Evolutionary conservation across 2,329 filamentous ascomycete species (phyloP).

Genomic region (Zymoseptoria passerinii): DNA sequence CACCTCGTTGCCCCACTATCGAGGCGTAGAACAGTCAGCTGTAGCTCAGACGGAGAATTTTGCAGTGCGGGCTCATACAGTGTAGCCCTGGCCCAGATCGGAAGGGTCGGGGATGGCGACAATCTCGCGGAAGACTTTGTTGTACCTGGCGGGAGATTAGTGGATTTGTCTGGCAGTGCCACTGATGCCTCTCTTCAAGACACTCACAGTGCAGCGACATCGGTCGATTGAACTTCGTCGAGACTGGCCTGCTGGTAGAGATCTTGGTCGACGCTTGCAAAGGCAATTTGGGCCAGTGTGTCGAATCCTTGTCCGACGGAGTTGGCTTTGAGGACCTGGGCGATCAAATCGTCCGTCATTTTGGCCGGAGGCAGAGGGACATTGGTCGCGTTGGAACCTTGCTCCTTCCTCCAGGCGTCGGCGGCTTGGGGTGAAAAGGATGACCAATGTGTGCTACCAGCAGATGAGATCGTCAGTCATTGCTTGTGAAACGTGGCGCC

Average conservation of each 20-base stretch:
- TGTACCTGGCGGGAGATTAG: background rate
- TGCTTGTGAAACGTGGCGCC: background rate
- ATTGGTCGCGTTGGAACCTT: background rate
- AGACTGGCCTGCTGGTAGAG: background rate
- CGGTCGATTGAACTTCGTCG: background rate
- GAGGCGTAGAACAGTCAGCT: no score
- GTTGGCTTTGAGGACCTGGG: background rate
- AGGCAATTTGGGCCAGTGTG: background rate
- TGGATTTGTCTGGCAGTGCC: background rate
- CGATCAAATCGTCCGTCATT: background rate
- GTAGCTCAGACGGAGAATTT: background rate
- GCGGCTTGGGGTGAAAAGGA: constrained; percentile 1
- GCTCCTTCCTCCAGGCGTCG: constrained; percentile 3
- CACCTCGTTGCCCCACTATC: background rate
- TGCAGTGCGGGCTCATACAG: background rate
- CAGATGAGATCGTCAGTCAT: background rate
- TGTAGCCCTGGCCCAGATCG: background rate
- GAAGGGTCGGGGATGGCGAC: background rate
- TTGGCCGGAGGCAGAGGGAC: background rate
- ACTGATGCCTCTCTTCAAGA: background rate
- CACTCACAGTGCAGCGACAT: background rate
- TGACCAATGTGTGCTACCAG: constrained; percentile 1
- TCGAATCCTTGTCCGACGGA: background rate
- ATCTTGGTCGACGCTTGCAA: background rate
- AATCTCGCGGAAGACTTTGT: background rate